Base-by-base conservation (phyloP, 306 rosid genomes). In the Quercus berberidifolia region DNA sequence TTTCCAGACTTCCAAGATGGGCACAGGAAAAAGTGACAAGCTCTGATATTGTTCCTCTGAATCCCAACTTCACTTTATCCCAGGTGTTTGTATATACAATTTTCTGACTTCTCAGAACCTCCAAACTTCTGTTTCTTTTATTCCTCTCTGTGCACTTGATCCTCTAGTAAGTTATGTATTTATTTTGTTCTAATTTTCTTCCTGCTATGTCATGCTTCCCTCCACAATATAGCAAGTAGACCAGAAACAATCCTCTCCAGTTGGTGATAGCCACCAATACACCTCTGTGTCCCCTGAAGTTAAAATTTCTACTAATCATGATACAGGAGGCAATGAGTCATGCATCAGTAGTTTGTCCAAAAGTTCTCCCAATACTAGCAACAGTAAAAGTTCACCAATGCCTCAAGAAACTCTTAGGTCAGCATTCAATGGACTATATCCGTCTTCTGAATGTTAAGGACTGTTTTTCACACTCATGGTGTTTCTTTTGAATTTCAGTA, bases 1-100 rank as follows among this genome's bases (percentile, higher is more conserved):
- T 84, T 79, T 92, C 94, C 59, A 87, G 92, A 86, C 91, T 92
- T 81, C 97, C 97, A 23, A 88, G 81, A 78, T 92, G 97, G 97
- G 94, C 97, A 71, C 92, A 85, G 81, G 78, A 80, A 51, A 90
- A 90, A 86, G 84, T 88, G 46, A 76, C 79, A 19, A 70, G 71
- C 84, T 65, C 85, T 49, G 76, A 75, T 70, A 46, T 58, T 71
- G 83, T 72, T 70, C 63, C 76, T 71, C 54, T 71, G 78, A 80
- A 84, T 79, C 59, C 71, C 4, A 71, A 60, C 79, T 69, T 68
- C 76, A 72, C 75, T 74, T 83, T 88, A 31, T 77, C 86, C 74
- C 85, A 91, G 96, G 93, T 91, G 85, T 68, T 10, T 80, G 74
- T 49, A 60, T 64, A 69, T 73, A 59, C 60, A 15, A 76, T 76